phyloP scores from a whole-genome alignment of 2,329 filamentous ascomycete species.

The Boeremia lycopersici region DNA sequence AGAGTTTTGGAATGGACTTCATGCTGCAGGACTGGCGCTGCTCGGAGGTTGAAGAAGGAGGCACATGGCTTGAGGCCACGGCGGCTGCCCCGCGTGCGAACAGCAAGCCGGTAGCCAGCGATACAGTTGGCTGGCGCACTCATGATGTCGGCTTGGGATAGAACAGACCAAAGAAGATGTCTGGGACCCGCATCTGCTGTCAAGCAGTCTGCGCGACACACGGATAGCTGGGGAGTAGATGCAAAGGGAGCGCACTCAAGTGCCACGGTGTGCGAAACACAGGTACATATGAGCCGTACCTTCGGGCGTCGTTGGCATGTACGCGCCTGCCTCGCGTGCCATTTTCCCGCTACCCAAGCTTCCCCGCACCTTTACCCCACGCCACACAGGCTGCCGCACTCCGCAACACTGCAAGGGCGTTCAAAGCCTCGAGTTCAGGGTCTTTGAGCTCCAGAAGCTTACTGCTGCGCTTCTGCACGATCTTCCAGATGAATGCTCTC shows the following conservation, averaged over 20 bases:
- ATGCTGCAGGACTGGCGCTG: slow-evolving; percentile 27
- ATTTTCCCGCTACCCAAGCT: slow-evolving; percentile 30
- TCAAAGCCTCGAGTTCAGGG: not conserved
- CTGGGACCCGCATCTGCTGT: slow-evolving; percentile 44
- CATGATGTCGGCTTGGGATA: slow-evolving; percentile 39
- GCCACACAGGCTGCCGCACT: slow-evolving; percentile 3
- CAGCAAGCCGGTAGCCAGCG: slow-evolving; percentile 35
- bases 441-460: not conserved
- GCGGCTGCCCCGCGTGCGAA: slow-evolving; percentile 29
- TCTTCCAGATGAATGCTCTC: too few relatives aligned
- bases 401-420: slow-evolving; percentile 10
- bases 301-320: slow-evolving; percentile 22
- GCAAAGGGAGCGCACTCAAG: slow-evolving; percentile 18
- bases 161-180: slow-evolving; percentile 27
- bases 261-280: slow-evolving; percentile 24
- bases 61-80: slow-evolving; percentile 14
- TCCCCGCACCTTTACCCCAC: slow-evolving; percentile 33
- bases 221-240: slow-evolving; percentile 17
- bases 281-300: slow-evolving; percentile 34
- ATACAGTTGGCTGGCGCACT: slow-evolving; percentile 34
- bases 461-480: not conserved
- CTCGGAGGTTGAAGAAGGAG: slow-evolving; percentile 17
- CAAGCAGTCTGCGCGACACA: slow-evolving; percentile 12
- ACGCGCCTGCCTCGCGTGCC: slow-evolving; percentile 22
- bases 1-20: slow-evolving; percentile 24